A percentile compares a stretch with the other conserved stretches of the same genome.
These are phyloP conservation scores for Pestalotiopsis sp. DNA, from an alignment of 2,329 filamentous ascomycete species.

Conservation along the genomic window DNA sequence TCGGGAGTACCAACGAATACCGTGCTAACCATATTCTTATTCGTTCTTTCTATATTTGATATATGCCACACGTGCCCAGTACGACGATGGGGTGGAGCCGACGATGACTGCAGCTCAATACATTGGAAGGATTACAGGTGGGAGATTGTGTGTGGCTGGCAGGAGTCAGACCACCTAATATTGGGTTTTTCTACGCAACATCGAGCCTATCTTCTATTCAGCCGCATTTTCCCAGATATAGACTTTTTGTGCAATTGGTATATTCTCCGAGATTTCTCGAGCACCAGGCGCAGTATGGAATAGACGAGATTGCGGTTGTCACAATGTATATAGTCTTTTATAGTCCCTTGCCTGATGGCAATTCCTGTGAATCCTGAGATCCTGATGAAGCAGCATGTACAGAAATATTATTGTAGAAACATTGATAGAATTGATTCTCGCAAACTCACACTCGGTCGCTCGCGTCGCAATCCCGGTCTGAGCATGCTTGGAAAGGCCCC, in stretches of 20 bases:
- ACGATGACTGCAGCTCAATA: neutral
- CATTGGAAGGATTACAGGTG: neutral
- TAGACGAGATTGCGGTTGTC: neutral
- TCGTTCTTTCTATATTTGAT: neutral
- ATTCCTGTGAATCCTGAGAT: neutral
- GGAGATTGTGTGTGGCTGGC: neutral
- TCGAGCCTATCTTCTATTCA: neutral
- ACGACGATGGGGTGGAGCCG: neutral
- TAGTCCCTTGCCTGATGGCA: neutral
- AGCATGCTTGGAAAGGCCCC: neutral
- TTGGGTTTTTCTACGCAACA: neutral
- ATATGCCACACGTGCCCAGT: neutral
- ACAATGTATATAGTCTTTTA: neutral
- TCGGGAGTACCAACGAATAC: neutral
- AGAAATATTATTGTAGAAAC: neutral
- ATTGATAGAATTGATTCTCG: neutral
- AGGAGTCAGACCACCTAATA: neutral
- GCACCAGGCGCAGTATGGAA: neutral
- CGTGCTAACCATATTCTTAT: neutral
- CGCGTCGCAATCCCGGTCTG: neutral
- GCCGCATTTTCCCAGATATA: neutral
- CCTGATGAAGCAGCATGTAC: neutral
- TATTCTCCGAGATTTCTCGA: neutral
- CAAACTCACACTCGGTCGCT: neutral
- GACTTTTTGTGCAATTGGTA: neutral